Conservation (phyloP, 1,284 basidiomycete genomes). For the Boletus semigastroideus region DNA sequence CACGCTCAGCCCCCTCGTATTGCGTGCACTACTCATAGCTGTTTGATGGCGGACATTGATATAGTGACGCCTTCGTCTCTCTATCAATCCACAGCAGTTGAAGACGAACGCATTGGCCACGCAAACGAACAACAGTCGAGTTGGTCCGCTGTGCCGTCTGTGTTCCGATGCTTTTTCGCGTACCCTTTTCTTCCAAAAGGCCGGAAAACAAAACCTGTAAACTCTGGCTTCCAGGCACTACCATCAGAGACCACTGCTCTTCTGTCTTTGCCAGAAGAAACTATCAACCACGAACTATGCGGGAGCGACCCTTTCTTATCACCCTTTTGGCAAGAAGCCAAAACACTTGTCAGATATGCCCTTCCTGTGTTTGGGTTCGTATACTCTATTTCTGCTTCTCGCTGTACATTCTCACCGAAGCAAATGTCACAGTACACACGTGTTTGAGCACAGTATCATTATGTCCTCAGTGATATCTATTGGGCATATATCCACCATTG, state of each 20-base stretch:
- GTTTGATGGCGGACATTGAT: too few species aligned
- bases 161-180: slow-evolving; percentile 1
- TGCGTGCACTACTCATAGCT: too few species aligned
- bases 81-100: not conserved
- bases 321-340: slow-evolving; percentile 56
- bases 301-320: not conserved
- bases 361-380: slow-evolving; percentile 67
- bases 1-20: not conserved
- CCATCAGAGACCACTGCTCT: slow-evolving; percentile 29
- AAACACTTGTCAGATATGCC: slow-evolving; percentile 61
- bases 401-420: not conserved
- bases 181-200: not conserved
- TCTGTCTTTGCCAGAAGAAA: slow-evolving; percentile 46
- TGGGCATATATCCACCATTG: slow-evolving; percentile 81
- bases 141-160: not conserved
- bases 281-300: slow-evolving; percentile 31
- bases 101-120: not conserved
- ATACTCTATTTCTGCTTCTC: slow-evolving; percentile 1
- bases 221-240: not conserved
- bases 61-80: not conserved
- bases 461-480: slow-evolving; percentile 78
- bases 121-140: not conserved
- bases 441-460: slow-evolving; percentile 74
- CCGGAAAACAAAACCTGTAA: not conserved
- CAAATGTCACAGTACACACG: slow-evolving; percentile 49